Conservation (phyloP, 148 eudicot species). For the Silene conica region DNA sequence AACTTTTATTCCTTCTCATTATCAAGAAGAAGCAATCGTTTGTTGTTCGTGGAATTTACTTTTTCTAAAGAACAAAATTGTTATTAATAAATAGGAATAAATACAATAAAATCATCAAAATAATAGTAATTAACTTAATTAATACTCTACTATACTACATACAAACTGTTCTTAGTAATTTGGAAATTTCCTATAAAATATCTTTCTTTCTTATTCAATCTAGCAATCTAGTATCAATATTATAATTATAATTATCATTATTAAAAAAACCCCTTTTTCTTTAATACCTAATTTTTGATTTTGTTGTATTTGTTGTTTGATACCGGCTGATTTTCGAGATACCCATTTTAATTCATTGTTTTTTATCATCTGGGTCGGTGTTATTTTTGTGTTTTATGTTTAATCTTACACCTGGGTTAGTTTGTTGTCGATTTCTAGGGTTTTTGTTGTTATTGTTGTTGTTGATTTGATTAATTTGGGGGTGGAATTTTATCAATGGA, state of each 20-base stretch:
- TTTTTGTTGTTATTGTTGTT: conserved; percentile 3
- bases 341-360: conserved; percentile 15
- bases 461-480: conserved; percentile 15
- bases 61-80: not conserved
- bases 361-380: conserved; percentile 27
- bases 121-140: not conserved
- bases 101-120: not conserved
- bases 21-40: conserved; percentile 16
- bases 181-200: not conserved
- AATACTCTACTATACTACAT: conserved; percentile 5
- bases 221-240: not conserved
- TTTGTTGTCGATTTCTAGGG: conserved; percentile 20
- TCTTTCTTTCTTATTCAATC: not conserved
- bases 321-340: conserved; percentile 1
- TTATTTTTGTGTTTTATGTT: conserved; percentile 14
- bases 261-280: not conserved
- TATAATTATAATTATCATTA: not conserved
- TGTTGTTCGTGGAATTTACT: conserved; percentile 22
- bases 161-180: not conserved
- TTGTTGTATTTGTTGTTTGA: not conserved
- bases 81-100: not conserved
- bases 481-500: conserved; percentile 29
- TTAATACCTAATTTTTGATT: conserved; percentile 19
- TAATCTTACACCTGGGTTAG: conserved; percentile 28
- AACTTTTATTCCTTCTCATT: not conserved